A percentile compares a stretch with the other conserved stretches of the same genome.
Conservation (phyloP, 345 rosid species). For the Dimocarpus longan region DNA sequence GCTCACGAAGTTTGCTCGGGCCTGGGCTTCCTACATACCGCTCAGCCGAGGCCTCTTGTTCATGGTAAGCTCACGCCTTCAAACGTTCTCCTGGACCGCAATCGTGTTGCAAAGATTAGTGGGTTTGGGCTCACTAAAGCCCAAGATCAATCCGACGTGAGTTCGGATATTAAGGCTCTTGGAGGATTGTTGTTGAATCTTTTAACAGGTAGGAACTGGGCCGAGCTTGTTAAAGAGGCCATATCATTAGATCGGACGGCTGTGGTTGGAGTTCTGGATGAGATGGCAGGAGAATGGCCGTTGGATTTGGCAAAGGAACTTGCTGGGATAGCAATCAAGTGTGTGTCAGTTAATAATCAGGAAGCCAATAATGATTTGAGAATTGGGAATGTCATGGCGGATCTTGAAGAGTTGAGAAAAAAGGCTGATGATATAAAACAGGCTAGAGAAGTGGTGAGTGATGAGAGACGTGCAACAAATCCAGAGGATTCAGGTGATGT, state of each 20-base stretch:
- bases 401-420: slow-evolving; percentile 40
- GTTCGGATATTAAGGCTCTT: slow-evolving; percentile 55
- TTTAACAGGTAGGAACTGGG: slow-evolving; percentile 58
- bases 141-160: slow-evolving; percentile 25
- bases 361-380: slow-evolving; percentile 18
- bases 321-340: slow-evolving; percentile 51
- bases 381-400: slow-evolving; percentile 36
- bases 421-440: slow-evolving; percentile 42
- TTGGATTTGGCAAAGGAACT: slow-evolving; percentile 56
- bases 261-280: slow-evolving; percentile 48
- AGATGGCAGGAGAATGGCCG: slow-evolving; percentile 67
- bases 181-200: slow-evolving; percentile 62
- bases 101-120: slow-evolving; percentile 60
- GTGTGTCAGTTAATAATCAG: slow-evolving; percentile 32
- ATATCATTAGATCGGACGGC: slow-evolving; percentile 35
- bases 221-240: slow-evolving; percentile 46
- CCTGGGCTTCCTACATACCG: slow-evolving; percentile 57
- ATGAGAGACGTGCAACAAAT: slow-evolving; percentile 4
- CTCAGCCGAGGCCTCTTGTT: slow-evolving; percentile 51
- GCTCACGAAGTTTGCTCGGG: slow-evolving; percentile 61
- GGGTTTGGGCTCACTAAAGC: slow-evolving; percentile 32
- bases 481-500: slow-evolving; percentile 41
- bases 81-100: slow-evolving; percentile 66
- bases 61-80: slow-evolving; percentile 58
- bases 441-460: slow-evolving; percentile 23